Conservation (phyloP, 495 filamentous ascomycete genomes). For the Penicillium lividum region DNA sequence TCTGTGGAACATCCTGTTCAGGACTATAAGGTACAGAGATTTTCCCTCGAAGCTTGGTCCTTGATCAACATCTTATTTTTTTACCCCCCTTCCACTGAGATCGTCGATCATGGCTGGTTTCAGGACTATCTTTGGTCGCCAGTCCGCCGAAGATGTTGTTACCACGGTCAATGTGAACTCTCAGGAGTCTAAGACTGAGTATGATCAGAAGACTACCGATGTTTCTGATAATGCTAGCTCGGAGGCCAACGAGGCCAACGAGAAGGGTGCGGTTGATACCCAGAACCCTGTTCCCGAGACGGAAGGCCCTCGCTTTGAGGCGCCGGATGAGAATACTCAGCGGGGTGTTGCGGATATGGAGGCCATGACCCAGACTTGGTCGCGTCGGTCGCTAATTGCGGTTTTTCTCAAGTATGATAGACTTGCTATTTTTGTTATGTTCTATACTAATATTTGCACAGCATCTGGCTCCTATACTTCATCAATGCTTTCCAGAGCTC, state of each 20-base stretch:
- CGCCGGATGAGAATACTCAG: constrained; percentile 27
- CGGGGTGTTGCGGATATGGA: constrained; percentile 47
- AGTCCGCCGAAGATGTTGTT: constrained; percentile 2
- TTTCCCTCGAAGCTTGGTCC: background rate
- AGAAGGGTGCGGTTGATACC: background rate
- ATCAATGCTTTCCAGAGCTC: constrained; percentile 44
- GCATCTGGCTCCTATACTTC: constrained; percentile 52
- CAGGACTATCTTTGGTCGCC: constrained; percentile 2
- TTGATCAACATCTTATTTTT: background rate
- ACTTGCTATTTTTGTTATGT: background rate
- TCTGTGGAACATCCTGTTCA: background rate
- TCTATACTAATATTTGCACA: constrained; percentile 14
- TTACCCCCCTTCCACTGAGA: background rate
- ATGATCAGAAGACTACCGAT: background rate
- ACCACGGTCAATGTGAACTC: constrained; percentile 3
- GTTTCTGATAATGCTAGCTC: background rate
- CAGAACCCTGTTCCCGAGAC: background rate
- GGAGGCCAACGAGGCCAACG: background rate
- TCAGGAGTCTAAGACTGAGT: background rate
- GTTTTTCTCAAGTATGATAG: constrained; percentile 42
- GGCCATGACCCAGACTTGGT: constrained; percentile 48
- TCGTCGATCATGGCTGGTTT: background rate
- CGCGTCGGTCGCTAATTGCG: constrained; percentile 34
- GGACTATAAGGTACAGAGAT: constrained; percentile 2
- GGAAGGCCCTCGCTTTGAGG: background rate